Evolutionary conservation across 139 green algal species (phyloP).

Genomic region (Coccomyxa sp.): DNA sequence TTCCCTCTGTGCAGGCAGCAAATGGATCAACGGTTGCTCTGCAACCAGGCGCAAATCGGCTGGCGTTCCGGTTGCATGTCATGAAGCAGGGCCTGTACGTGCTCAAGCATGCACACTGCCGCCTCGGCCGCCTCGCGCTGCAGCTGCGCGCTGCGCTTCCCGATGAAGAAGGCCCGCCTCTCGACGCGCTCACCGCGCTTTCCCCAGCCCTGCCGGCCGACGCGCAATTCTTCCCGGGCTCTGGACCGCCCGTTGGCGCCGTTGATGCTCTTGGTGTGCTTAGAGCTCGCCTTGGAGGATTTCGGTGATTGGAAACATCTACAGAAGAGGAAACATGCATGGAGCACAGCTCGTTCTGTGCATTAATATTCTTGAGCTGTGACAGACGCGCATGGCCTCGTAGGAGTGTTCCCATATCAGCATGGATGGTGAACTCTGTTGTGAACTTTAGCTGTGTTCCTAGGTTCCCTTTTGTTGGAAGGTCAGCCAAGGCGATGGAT

Average conservation of each 20-base stretch:
- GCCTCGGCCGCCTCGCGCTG: constrained; percentile 18
- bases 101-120: constrained; percentile 22
- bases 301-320: too few relatives aligned
- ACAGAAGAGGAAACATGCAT: too few relatives aligned
- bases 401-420: too few relatives aligned
- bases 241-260: not conserved
- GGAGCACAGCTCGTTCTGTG: too few relatives aligned
- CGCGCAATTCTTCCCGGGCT: not conserved
- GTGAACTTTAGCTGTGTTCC: too few relatives aligned
- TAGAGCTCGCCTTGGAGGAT: not conserved
- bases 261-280: not conserved
- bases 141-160: constrained; percentile 1
- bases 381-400: too few relatives aligned
- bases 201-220: not conserved
- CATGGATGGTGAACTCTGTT: too few relatives aligned
- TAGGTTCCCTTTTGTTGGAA: too few relatives aligned
- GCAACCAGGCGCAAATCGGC: constrained; percentile 30
- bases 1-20: not conserved
- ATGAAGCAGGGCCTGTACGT: constrained; percentile 48
- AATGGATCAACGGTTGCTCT: constrained; percentile 14
- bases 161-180: not conserved
- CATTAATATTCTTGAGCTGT: too few relatives aligned
- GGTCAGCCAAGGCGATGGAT: too few relatives aligned
- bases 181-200: constrained; percentile 2
- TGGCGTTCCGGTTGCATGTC: constrained; percentile 35